Percentiles rank a stretch among this genome's conserved stretches.
Evolutionary conservation across 108 stramenopile species (phyloP).

Genomic region (Pinguiococcus pyrenoidosus): DNA sequence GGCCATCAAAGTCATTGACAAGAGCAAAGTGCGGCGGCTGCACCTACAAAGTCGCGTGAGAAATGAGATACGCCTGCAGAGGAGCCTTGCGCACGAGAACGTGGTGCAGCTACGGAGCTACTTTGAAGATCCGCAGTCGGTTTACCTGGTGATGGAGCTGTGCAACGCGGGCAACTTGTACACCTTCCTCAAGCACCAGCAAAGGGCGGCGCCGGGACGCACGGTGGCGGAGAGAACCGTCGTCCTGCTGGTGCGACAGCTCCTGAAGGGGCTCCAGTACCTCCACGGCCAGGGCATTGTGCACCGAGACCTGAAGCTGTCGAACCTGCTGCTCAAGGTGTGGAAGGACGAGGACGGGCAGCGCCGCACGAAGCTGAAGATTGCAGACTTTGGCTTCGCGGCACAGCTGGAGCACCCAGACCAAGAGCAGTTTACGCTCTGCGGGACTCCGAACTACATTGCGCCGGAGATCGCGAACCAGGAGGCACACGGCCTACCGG

Average conservation of each 20-base stretch:
- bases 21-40: conserved; percentile 11
- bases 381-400: conserved; percentile 25
- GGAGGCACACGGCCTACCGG: conserved; percentile 16
- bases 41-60: neutral
- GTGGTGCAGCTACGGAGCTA: conserved; percentile 23
- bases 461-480: conserved; percentile 31
- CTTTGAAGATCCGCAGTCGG: conserved; percentile 26
- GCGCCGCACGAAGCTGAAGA: conserved; percentile 4
- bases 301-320: conserved; percentile 48
- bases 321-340: conserved; percentile 26
- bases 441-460: conserved; percentile 25
- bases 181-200: conserved; percentile 5
- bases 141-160: conserved; percentile 37
- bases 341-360: neutral
- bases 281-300: conserved; percentile 36
- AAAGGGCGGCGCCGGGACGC: conserved; percentile 7
- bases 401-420: conserved; percentile 5
- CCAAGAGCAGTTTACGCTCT: conserved; percentile 16
- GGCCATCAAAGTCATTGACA: conserved; percentile 40
- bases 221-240: conserved; percentile 14
- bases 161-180: conserved; percentile 30
- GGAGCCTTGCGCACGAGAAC: conserved; percentile 15
- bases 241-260: conserved; percentile 26
- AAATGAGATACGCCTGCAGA: conserved; percentile 20
- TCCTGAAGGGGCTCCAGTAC: conserved; percentile 31